These are phyloP conservation scores for Amanita rimosa DNA, from an alignment of 768 basidiomycete species.

Conservation along the genomic window DNA sequence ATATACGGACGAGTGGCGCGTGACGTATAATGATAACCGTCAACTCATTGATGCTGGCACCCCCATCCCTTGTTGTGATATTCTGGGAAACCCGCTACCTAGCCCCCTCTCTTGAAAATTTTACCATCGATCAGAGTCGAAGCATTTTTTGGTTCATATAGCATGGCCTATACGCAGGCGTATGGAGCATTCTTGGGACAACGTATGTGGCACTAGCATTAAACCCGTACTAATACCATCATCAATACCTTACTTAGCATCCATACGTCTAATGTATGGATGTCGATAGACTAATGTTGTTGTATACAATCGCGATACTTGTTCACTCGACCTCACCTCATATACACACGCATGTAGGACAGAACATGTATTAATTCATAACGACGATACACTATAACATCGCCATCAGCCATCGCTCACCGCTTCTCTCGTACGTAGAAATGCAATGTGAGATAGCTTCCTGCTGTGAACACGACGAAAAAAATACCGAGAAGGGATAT, in stretches of 20 bases:
- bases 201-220: neutral
- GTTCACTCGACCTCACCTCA: too few relatives aligned
- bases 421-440: constrained; percentile 81
- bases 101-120: neutral
- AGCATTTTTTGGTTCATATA: neutral
- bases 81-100: neutral
- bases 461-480: constrained; percentile 68
- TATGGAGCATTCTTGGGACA: neutral
- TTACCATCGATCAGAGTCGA: neutral
- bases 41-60: neutral
- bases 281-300: neutral
- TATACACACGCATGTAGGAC: neutral
- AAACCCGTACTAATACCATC: neutral
- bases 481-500: constrained; percentile 77
- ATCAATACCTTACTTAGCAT: neutral
- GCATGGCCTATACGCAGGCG: neutral
- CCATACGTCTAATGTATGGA: neutral
- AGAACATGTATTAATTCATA: neutral
- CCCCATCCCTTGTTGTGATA: neutral
- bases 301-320: neutral
- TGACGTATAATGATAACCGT: neutral
- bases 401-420: constrained; percentile 13
- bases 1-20: neutral
- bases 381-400: neutral
- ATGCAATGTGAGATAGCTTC: constrained; percentile 73